Conservation (phyloP, 2,329 filamentous ascomycete genomes). For the Neopestalotiopsis clavispora region DNA sequence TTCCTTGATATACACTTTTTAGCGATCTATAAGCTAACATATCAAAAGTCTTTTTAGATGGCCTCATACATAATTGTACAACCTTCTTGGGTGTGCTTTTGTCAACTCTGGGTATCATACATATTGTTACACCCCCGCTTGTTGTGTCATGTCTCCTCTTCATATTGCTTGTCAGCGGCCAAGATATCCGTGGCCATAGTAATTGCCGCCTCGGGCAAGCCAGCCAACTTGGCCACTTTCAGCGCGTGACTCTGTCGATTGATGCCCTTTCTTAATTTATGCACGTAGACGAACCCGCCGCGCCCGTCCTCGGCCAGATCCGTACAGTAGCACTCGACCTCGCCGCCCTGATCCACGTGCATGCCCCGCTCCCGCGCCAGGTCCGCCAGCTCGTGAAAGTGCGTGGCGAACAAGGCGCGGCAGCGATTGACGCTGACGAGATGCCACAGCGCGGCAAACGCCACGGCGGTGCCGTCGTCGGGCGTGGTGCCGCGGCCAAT, state of each 20-base stretch:
- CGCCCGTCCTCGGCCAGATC: constrained; percentile 78
- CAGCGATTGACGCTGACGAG: constrained; percentile 78
- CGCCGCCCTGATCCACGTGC: constrained; percentile 35
- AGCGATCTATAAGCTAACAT: not conserved
- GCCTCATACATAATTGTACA: not conserved
- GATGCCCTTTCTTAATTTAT: constrained; percentile 79
- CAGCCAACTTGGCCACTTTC: constrained; percentile 90
- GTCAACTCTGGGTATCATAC: not conserved
- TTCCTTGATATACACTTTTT: constrained; percentile 1
- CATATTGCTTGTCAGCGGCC: constrained; percentile 7
- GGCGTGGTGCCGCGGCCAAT: constrained; percentile 94
- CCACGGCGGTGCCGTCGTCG: constrained; percentile 87
- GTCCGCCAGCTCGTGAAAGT: constrained; percentile 87
- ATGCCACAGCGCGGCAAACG: constrained; percentile 86
- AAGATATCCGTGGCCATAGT: constrained; percentile 68
- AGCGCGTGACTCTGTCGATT: constrained; percentile 90
- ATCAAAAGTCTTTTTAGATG: not conserved
- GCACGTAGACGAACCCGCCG: constrained; percentile 82
- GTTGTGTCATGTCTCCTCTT: not conserved
- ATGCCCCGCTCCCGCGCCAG: constrained; percentile 65
- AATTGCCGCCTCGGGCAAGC: constrained; percentile 76
- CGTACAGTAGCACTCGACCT: constrained; percentile 82
- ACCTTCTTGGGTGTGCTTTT: too few species aligned
- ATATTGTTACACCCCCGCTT: not conserved
- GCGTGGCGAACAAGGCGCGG: constrained; percentile 88